Percentiles rank a stretch among this genome's conserved stretches.
Evolutionary conservation across 805 yeast genomes (phyloP).

Genomic region (Wickerhamomyces chaumierensis): DNA sequence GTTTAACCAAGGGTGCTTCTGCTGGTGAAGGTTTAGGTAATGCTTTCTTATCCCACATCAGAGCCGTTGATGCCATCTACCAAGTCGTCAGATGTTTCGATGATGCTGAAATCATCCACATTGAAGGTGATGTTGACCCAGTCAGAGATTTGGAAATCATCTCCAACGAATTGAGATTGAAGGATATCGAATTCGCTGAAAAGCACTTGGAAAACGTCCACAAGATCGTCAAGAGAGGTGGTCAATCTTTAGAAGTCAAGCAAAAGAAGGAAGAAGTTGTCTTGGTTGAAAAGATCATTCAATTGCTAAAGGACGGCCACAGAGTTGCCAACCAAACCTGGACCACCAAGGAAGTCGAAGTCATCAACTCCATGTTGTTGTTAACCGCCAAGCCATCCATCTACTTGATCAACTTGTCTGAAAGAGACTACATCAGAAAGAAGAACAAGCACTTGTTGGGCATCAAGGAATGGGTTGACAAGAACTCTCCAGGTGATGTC

Average conservation of each 20-base stretch:
- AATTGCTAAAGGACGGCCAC: slow-evolving; percentile 69
- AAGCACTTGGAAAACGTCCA: slow-evolving; percentile 71
- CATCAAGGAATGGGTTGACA: slow-evolving; percentile 86
- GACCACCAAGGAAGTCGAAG: slow-evolving; percentile 86
- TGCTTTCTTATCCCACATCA: slow-evolving; percentile 89
- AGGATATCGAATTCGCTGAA: slow-evolving; percentile 90
- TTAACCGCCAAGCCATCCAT: slow-evolving; percentile 94
- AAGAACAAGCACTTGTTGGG: slow-evolving; percentile 75
- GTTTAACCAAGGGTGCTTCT: slow-evolving; percentile 93
- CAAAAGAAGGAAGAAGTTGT: slow-evolving; percentile 78
- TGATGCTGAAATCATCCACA: slow-evolving; percentile 95
- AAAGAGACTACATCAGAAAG: slow-evolving; percentile 78
- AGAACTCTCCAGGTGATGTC: slow-evolving; percentile 77
- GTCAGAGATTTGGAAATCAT: slow-evolving; percentile 89
- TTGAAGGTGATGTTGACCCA: slow-evolving; percentile 95
- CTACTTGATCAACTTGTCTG: slow-evolving; percentile 82
- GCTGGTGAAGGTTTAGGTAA: slow-evolving; percentile 98
- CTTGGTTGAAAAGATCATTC: slow-evolving; percentile 63
- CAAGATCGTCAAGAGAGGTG: slow-evolving; percentile 78
- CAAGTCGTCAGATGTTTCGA: slow-evolving; percentile 97
- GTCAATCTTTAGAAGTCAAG: slow-evolving; percentile 81
- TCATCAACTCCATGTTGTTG: slow-evolving; percentile 74
- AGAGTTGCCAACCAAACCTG: slow-evolving; percentile 83
- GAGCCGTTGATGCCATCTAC: slow-evolving; percentile 96
- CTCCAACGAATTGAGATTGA: slow-evolving; percentile 82